phyloP scores from a whole-genome alignment of 129 eudicot genomes.

The Flaveria trinervia region DNA sequence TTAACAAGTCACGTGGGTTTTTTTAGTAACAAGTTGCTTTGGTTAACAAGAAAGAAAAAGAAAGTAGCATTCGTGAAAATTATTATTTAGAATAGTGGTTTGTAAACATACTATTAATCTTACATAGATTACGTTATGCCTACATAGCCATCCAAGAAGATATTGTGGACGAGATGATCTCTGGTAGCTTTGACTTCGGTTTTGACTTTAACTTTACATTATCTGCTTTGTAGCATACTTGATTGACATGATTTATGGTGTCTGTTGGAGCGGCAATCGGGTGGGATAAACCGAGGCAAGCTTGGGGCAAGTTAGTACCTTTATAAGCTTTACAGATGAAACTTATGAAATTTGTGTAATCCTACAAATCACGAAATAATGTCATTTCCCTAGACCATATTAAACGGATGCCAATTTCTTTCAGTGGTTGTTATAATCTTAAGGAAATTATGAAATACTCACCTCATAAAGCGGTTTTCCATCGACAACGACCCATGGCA shows the following conservation, averaged over 20 bases:
- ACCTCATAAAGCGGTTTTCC: slow-evolving; percentile 89
- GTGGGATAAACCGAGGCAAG: slow-evolving; percentile 52
- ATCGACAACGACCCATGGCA: slow-evolving; percentile 91
- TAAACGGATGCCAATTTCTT: not conserved
- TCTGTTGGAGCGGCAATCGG: slow-evolving; percentile 24
- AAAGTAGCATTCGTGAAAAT: not conserved
- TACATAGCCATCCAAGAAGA: slow-evolving; percentile 42
- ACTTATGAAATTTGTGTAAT: slow-evolving; percentile 56
- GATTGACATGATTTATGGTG: no score
- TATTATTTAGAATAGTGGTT: not conserved
- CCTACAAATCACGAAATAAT: slow-evolving; percentile 41
- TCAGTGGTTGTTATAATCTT: not conserved
- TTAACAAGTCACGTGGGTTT: no score
- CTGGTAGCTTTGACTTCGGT: slow-evolving; percentile 38
- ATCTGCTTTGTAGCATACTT: not conserved
- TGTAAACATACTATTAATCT: slow-evolving; percentile 20
- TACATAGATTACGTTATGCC: slow-evolving; percentile 38
- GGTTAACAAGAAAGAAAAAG: no score
- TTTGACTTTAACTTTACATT: slow-evolving; percentile 35
- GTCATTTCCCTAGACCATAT: not conserved
- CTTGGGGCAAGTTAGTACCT: slow-evolving; percentile 60
- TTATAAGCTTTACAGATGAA: slow-evolving; percentile 76
- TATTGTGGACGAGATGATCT: slow-evolving; percentile 29
- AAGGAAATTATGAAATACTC: slow-evolving; percentile 16
- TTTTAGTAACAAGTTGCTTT: no score